These are phyloP conservation scores for Salix exigua DNA, from an alignment of 345 rosid species.

Conservation along the genomic window DNA sequence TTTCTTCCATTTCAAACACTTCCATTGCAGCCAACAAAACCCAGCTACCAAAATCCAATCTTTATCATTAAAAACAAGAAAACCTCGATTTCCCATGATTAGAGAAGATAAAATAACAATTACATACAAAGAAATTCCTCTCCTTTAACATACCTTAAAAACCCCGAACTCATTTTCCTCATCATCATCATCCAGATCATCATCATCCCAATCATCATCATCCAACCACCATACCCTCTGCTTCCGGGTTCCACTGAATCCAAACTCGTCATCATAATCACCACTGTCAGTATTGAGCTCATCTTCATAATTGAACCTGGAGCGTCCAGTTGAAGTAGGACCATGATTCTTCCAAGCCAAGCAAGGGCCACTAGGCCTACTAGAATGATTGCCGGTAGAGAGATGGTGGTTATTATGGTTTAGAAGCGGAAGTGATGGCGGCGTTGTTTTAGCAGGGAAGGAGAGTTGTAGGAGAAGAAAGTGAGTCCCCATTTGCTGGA, in stretches of 20 bases:
- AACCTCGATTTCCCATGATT: too few species aligned
- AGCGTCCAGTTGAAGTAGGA: constrained; percentile 3
- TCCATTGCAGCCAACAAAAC: too few species aligned
- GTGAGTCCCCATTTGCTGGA: neutral
- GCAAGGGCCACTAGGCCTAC: neutral
- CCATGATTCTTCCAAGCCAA: neutral
- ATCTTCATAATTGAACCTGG: constrained; percentile 13
- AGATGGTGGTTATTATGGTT: neutral
- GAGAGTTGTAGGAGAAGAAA: neutral
- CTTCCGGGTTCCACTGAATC: constrained; percentile 13
- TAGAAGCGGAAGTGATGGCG: constrained; percentile 7
- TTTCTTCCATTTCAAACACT: too few species aligned
- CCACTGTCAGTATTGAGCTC: constrained; percentile 15
- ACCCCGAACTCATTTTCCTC: constrained; percentile 48
- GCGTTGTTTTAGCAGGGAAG: neutral
- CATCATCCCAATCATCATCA: constrained; percentile 16
- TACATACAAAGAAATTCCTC: too few species aligned
- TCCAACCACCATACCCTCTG: constrained; percentile 28
- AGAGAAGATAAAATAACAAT: too few species aligned
- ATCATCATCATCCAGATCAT: constrained; percentile 24
- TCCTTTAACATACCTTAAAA: constrained; percentile 48
- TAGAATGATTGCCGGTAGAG: neutral
- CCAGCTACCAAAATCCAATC: too few species aligned
- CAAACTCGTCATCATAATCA: constrained; percentile 23
- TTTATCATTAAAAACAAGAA: too few species aligned